Evolutionary conservation across 306 rosid species (phyloP).

Genomic region (Citrullus amarus): DNA sequence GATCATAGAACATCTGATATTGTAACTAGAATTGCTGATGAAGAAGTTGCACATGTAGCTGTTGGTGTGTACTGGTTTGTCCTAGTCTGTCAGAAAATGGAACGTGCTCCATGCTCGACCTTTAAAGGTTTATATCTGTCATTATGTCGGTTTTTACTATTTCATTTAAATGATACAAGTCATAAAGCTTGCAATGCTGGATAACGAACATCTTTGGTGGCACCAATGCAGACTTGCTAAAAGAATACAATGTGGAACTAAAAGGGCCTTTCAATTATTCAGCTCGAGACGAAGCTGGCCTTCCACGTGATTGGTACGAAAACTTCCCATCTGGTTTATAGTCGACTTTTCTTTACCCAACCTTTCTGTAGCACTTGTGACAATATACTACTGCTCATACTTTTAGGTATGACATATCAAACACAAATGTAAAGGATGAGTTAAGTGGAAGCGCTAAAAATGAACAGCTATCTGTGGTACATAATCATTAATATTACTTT

Average conservation of each 20-base stretch:
- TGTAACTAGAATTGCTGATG: slow-evolving; percentile 83
- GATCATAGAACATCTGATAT: slow-evolving; percentile 63
- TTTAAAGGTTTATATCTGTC: slow-evolving; percentile 51
- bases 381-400: background rate
- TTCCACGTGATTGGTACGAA: slow-evolving; percentile 85
- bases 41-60: slow-evolving; percentile 96
- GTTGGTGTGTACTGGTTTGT: slow-evolving; percentile 82
- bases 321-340: background rate
- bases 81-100: slow-evolving; percentile 57
- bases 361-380: background rate
- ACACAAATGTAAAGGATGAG: slow-evolving; percentile 22
- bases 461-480: slow-evolving; percentile 48
- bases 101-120: slow-evolving; percentile 50
- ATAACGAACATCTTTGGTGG: background rate
- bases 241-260: slow-evolving; percentile 66
- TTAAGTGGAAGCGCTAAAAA: slow-evolving; percentile 17
- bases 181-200: background rate
- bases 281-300: slow-evolving; percentile 88
- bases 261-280: slow-evolving; percentile 84
- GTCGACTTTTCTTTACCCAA: background rate
- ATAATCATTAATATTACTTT: slow-evolving; percentile 7
- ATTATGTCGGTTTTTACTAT: background rate
- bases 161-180: background rate
- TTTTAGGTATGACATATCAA: slow-evolving; percentile 60
- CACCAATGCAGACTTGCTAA: slow-evolving; percentile 53